Base-by-base conservation (phyloP, 129 eudicot species). In the Silybum marianum region DNA sequence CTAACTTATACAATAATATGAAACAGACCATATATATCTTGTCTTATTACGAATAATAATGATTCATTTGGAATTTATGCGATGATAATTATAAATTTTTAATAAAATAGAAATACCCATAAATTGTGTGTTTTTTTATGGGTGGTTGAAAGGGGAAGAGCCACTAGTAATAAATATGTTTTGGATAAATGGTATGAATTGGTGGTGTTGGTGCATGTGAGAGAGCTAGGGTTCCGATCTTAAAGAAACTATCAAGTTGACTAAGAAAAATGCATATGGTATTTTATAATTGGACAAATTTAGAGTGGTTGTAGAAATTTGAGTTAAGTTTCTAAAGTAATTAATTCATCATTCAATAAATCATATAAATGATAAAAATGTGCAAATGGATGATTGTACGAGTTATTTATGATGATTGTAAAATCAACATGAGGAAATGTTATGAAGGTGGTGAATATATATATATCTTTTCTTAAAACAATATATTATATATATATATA, bases 131-230 rank as follows among this genome's bases (percentile, higher is more conserved):
- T 54, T 54, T 16, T 40, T 6, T 54, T 16, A 18, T 54, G 63
- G 63, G 63, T 54, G 22, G 63, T 54, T 54, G 63, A 54, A 14
- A 54, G 63, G 22, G 22, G 63, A 18, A 54, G 63, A 1, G 7
- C 63, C 63, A 54, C 63, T 54, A 18, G 63, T 2, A 54, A 54
- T 54, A 54, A 18, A 54, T 54, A 54, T 16, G 63, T 3, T 16
- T 51, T 51, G 63, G 63, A 51, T 44, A 44, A 10, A 44, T 54
- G 63, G 63, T 54, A 18, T 22, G 22, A 54, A 54, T 18, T 54
- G 63, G 80, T 76, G 77, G 19, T 58, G 65, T 76, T 76, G 81
- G 19, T 34, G 48, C 77, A 82, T 82, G 77, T 69, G 81, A 76
- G 70, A 69, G 51, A 81, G 71, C 76, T 68, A 34, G 9, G 85